Base-by-base conservation (phyloP, 2,329 filamentous ascomycete species). In the Uncinocarpus reesii region DNA sequence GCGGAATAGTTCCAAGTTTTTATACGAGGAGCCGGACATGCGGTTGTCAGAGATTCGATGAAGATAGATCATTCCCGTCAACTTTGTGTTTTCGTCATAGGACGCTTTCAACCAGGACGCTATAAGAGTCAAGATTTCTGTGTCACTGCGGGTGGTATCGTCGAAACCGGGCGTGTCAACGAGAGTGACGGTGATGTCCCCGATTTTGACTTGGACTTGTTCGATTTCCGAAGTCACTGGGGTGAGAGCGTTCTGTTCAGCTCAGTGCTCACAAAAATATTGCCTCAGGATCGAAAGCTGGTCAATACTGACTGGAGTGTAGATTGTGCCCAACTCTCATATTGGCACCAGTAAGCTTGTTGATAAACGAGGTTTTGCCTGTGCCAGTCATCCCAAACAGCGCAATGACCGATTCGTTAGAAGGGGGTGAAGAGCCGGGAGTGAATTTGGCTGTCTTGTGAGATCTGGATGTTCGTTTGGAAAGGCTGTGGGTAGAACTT, bases 131-230 rank as follows among this genome's bases (percentile, higher is more conserved):
- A 32, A n/a, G 15, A 44, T 32, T 15, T 44, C 28, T 18, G 42
- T 21, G 20, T 44, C 42, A n/a, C 16, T 44, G 11, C 26, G 42
- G 15, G 18, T 44, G 3, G 42, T 44, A 10, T 44, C 42, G 29
- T 67, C 32, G 62, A 61, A 2, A 77, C 71, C 1, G 71, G 71
- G 2, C 73, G 71, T 44, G 15, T 44, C 42, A 15, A 44, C 18
- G 5, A 44, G 42, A n/a, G 24, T 26, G 24, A 32, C 28, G n/a
- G 13, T 18, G 11, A n/a, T 15, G 3, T n/a, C 26, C 10, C 29
- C n/a, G 26, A 41, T 24, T 41, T 26, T 26, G 37, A 10, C 13
- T 24, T 26, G n/a, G 21, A 41, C 21, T 2, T 13, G 13, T 26
- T 24, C n/a, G 13, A 41, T 26, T 4, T 24, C 21, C 20, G 37